phyloP scores from a whole-genome alignment of 164 flowering plant species.

The Hamamelis virginiana region DNA sequence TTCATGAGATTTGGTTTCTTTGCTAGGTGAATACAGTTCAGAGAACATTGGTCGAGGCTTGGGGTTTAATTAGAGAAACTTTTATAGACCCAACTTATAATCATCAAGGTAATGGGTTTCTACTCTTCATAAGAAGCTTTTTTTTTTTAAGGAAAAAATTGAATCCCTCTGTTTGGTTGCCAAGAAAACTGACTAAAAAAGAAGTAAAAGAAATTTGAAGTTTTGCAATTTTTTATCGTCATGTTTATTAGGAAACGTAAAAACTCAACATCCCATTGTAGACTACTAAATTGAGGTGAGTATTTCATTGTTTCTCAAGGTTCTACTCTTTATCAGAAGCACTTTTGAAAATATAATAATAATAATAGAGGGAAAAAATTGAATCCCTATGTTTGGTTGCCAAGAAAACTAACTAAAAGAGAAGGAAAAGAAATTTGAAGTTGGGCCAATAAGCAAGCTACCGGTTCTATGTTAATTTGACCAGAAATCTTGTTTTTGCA shows the following conservation, averaged over 20 bases:
- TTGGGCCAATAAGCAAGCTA: too few species aligned
- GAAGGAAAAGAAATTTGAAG: too few species aligned
- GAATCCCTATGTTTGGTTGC: not conserved
- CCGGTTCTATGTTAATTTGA: not conserved
- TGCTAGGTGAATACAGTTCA: constrained; percentile 87
- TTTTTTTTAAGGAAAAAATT: not conserved
- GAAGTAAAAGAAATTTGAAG: too few species aligned
- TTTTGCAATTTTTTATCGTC: too few species aligned
- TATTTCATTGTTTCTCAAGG: too few species aligned
- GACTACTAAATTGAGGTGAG: too few species aligned
- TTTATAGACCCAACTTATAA: constrained; percentile 92
- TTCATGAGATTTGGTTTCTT: not conserved
- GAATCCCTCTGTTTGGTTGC: not conserved
- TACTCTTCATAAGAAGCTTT: not conserved
- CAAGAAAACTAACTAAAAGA: not conserved
- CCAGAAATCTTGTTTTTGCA: constrained; percentile 20
- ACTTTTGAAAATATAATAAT: too few species aligned
- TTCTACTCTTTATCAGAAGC: not conserved
- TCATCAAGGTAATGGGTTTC: constrained; percentile 70
- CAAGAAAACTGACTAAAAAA: not conserved
- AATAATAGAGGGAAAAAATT: not conserved
- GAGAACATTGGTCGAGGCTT: constrained; percentile 91
- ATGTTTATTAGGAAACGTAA: too few species aligned
- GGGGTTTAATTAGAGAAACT: constrained; percentile 94
- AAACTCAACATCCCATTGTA: too few species aligned